phyloP scores from a whole-genome alignment of 2,329 filamentous ascomycete species.

The Aspergillus fumigatus region DNA sequence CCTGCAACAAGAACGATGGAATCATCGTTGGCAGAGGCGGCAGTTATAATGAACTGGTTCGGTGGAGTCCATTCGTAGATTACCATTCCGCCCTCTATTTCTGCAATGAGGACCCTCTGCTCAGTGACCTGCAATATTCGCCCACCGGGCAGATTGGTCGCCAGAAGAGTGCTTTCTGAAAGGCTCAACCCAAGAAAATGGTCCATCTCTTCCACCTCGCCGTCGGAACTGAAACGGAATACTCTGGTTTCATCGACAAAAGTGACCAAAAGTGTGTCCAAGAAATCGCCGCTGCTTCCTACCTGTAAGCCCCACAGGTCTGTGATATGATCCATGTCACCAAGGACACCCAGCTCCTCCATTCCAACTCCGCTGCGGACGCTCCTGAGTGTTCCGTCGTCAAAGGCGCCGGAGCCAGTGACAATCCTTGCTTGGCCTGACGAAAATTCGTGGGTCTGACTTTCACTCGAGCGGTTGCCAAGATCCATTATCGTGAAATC shows the following conservation, averaged over 20 bases:
- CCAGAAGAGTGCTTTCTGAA: constrained; percentile 67
- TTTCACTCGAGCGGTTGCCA: constrained; percentile 75
- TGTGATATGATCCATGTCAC: constrained; percentile 69
- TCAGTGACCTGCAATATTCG: constrained; percentile 73
- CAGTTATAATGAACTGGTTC: constrained; percentile 60
- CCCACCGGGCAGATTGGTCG: constrained; percentile 59
- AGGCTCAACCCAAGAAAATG: constrained; percentile 66
- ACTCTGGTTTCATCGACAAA: constrained; percentile 79
- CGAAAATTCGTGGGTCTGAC: constrained; percentile 81
- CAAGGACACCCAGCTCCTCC: constrained; percentile 78
- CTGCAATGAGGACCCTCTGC: constrained; percentile 57
- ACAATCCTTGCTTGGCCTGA: constrained; percentile 93
- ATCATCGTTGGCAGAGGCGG: constrained; percentile 67
- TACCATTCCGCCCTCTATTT: constrained; percentile 48
- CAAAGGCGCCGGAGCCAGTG: constrained; percentile 84
- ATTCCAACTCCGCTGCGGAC: constrained; percentile 91
- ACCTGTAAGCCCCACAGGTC: constrained; percentile 66
- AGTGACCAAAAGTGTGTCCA: constrained; percentile 72
- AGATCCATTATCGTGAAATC: constrained; percentile 97
- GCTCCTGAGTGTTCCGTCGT: constrained; percentile 81
- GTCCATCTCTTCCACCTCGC: constrained; percentile 83
- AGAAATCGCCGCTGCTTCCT: constrained; percentile 39
- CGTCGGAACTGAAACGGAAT: constrained; percentile 69
- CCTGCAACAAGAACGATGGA: constrained; percentile 70
- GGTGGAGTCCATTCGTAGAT: constrained; percentile 45